phyloP scores from a whole-genome alignment of 306 rosid species.

The Fragaria nilgerrensis region DNA sequence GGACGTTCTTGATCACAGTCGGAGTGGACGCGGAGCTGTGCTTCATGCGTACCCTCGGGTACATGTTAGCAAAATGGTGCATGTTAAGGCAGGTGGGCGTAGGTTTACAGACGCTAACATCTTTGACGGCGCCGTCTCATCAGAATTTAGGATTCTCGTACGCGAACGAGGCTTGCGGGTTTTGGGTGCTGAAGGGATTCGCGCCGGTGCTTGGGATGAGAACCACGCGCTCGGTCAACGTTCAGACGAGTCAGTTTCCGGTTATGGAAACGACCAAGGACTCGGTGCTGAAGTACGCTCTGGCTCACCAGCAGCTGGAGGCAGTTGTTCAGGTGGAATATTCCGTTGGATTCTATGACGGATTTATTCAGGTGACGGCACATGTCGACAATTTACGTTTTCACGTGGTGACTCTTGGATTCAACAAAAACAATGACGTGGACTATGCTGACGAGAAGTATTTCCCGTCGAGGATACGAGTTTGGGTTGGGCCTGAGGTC shows the following conservation, averaged over 20 bases:
- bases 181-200: constrained; percentile 78
- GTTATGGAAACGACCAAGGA: constrained; percentile 54
- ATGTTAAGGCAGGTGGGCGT: constrained; percentile 48
- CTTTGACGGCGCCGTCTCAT: constrained; percentile 18
- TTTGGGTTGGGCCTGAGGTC: constrained; percentile 87
- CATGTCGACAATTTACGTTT: constrained; percentile 70
- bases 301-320: constrained; percentile 87
- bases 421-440: constrained; percentile 42
- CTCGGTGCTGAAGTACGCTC: constrained; percentile 54
- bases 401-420: constrained; percentile 63
- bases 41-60: constrained; percentile 86
- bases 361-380: constrained; percentile 65
- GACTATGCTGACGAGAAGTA: constrained; percentile 60
- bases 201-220: constrained; percentile 75
- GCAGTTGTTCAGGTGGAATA: constrained; percentile 81
- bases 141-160: constrained; percentile 51
- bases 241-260: constrained; percentile 34
- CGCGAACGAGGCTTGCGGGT: constrained; percentile 70
- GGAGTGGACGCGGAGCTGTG: constrained; percentile 80
- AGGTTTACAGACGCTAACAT: constrained; percentile 48
- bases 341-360: constrained; percentile 55
- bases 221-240: constrained; percentile 32
- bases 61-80: constrained; percentile 71
- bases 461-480: constrained; percentile 63
- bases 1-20: constrained; percentile 60